These are phyloP conservation scores for Huiozyma sinensis DNA, from an alignment of 805 yeast genomes.

Conservation along the genomic window DNA sequence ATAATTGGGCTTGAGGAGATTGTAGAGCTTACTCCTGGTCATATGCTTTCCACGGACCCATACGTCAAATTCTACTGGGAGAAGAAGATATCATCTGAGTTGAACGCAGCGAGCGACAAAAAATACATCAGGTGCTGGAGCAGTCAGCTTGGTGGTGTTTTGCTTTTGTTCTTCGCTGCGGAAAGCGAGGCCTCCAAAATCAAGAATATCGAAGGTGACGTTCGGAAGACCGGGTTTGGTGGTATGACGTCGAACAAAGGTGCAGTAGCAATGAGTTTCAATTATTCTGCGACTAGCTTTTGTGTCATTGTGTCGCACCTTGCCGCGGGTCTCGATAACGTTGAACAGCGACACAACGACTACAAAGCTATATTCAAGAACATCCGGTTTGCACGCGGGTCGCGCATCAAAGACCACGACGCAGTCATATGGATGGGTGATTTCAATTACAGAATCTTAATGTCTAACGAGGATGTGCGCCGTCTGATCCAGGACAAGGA, in stretches of 20 bases:
- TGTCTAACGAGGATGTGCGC: slow-evolving; percentile 63
- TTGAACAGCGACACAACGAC: slow-evolving; percentile 77
- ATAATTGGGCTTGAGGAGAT: slow-evolving; percentile 86
- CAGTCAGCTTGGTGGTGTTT: slow-evolving; percentile 80
- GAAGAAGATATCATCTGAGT: slow-evolving; percentile 38
- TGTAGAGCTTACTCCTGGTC: slow-evolving; percentile 72
- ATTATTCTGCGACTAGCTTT: slow-evolving; percentile 53
- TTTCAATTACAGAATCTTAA: slow-evolving; percentile 72
- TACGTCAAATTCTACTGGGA: slow-evolving; percentile 56
- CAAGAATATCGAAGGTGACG: slow-evolving; percentile 54
- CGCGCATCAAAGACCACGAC: slow-evolving; percentile 65
- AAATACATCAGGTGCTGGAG: slow-evolving; percentile 53
- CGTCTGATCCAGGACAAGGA: slow-evolving; percentile 38
- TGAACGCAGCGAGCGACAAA: slow-evolving; percentile 31
- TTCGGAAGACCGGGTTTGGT: slow-evolving; percentile 87
- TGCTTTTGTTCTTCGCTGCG: slow-evolving; percentile 56
- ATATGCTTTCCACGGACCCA: slow-evolving; percentile 70
- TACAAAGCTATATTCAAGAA: slow-evolving; percentile 69
- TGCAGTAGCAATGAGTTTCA: slow-evolving; percentile 61
- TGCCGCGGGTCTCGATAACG: slow-evolving; percentile 83
- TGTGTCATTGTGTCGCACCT: slow-evolving; percentile 81
- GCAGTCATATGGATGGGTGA: slow-evolving; percentile 88
- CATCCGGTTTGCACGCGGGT: slow-evolving; percentile 47
- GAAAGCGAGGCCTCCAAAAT: slow-evolving; percentile 42
- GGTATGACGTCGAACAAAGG: slow-evolving; percentile 84